Evolutionary conservation across 2,329 filamentous ascomycete species (phyloP).

Genomic region (Didymella lethalis): DNA sequence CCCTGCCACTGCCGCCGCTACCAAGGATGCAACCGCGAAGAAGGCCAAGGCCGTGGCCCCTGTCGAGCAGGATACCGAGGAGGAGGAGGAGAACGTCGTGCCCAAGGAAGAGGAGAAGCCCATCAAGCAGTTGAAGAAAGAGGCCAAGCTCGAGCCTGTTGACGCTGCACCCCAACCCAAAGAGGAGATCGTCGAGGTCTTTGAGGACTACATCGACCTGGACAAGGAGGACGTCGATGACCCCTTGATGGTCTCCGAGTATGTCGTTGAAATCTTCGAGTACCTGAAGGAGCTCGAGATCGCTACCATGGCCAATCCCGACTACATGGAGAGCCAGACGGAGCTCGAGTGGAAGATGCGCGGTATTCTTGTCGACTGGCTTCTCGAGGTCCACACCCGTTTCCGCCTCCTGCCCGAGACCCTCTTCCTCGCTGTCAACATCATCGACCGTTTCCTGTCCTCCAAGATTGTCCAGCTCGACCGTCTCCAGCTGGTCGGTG

Average conservation of each 20-base stretch:
- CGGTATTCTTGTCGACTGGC: constrained; percentile 95
- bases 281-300: constrained; percentile 89
- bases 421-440: constrained; percentile 95
- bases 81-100: constrained; percentile 17
- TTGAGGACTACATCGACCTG: constrained; percentile 63
- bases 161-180: constrained; percentile 30
- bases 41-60: constrained; percentile 66
- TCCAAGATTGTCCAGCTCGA: constrained; percentile 95
- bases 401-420: constrained; percentile 97
- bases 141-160: constrained; percentile 59
- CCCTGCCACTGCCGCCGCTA: constrained; percentile 73
- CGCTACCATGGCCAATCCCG: constrained; percentile 81
- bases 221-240: constrained; percentile 91
- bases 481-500: constrained; percentile 93
- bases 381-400: constrained; percentile 96
- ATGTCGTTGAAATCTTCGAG: constrained; percentile 96
- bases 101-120: constrained; percentile 63
- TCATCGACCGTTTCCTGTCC: constrained; percentile 97
- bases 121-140: constrained; percentile 52
- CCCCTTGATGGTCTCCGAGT: constrained; percentile 97
- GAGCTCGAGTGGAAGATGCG: constrained; percentile 99
- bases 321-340: constrained; percentile 95
- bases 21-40: constrained; percentile 68
- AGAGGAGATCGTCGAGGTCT: constrained; percentile 36
- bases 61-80: constrained; percentile 50